Evolutionary conservation across 495 filamentous ascomycete species (phyloP).

Genomic region (Lichenothelia convexa): DNA sequence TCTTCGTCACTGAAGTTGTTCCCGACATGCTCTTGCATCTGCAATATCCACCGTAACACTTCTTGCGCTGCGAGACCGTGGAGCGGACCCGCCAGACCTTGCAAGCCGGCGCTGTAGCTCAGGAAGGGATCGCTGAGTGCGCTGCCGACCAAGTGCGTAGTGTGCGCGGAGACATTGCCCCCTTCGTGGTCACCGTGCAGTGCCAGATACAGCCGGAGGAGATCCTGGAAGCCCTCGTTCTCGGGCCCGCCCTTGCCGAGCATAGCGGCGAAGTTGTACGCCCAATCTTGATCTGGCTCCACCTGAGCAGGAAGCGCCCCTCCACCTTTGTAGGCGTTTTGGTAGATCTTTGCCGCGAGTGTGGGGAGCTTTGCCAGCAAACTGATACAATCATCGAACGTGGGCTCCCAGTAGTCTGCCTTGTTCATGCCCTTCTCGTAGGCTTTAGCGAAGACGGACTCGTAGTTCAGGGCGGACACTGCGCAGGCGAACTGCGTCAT

Average conservation of each 20-base stretch:
- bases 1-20: constrained; percentile 56
- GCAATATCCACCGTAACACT: constrained; percentile 83
- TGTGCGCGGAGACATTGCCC: constrained; percentile 90
- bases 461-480: constrained; percentile 83
- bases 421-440: constrained; percentile 84
- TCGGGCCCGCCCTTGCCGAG: constrained; percentile 74
- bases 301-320: constrained; percentile 58
- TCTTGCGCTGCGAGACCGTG: constrained; percentile 95
- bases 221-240: constrained; percentile 87
- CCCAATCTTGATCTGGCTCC: constrained; percentile 80
- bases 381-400: constrained; percentile 87
- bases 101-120: constrained; percentile 85
- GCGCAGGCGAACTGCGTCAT: constrained; percentile 97
- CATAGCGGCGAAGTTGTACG: constrained; percentile 95
- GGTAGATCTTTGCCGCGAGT: constrained; percentile 94
- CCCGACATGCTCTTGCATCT: constrained; percentile 83
- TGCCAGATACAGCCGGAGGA: constrained; percentile 81
- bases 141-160: constrained; percentile 94
- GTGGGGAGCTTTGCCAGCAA: constrained; percentile 91
- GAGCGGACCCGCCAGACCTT: constrained; percentile 84
- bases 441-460: constrained; percentile 75
- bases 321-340: constrained; percentile 63
- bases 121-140: constrained; percentile 91
- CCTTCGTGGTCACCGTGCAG: constrained; percentile 97
- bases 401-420: constrained; percentile 96